phyloP scores from a whole-genome alignment of 768 basidiomycete genomes.

The Cystofilobasidium bisporidii region DNA sequence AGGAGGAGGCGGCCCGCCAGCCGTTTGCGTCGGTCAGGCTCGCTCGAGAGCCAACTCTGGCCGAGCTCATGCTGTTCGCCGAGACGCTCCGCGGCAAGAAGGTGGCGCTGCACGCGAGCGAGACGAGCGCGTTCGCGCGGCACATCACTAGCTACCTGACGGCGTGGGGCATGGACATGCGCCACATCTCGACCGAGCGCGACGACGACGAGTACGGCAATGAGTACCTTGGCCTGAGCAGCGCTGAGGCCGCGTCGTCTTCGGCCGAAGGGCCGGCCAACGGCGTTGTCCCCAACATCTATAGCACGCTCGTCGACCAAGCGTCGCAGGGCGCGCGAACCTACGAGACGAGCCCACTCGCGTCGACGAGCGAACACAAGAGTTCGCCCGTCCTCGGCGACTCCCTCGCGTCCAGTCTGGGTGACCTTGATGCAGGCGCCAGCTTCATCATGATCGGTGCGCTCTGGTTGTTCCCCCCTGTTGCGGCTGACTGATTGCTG shows the following conservation, averaged over 20 bases:
- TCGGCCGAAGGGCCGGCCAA: too few relatives aligned
- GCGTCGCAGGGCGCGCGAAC: not conserved
- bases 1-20: slow-evolving; percentile 46
- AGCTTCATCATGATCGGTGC: slow-evolving; percentile 29
- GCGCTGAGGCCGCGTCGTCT: not conserved
- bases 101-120: slow-evolving; percentile 71
- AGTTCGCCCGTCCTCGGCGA: not conserved
- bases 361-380: not conserved
- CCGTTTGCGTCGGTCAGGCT: slow-evolving; percentile 48
- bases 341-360: slow-evolving; percentile 19
- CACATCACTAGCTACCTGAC: slow-evolving; percentile 88
- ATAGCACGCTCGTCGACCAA: slow-evolving; percentile 4
- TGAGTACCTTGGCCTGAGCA: slow-evolving; percentile 10
- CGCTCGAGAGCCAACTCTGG: slow-evolving; percentile 64
- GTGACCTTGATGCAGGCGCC: slow-evolving; percentile 3
- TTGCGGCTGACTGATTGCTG: not conserved
- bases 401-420: not conserved
- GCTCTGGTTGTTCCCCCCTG: not conserved
- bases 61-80: slow-evolving; percentile 67
- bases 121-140: slow-evolving; percentile 80
- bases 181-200: slow-evolving; percentile 48
- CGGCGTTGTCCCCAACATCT: slow-evolving; percentile 10
- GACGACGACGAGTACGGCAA: slow-evolving; percentile 33
- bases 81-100: slow-evolving; percentile 73
- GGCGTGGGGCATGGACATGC: slow-evolving; percentile 90